Evolutionary conservation across 805 yeast genomes (phyloP), one percentile per base, ranked within the genome.

Genomic region (Hanseniaspora valbyensis): DNA sequence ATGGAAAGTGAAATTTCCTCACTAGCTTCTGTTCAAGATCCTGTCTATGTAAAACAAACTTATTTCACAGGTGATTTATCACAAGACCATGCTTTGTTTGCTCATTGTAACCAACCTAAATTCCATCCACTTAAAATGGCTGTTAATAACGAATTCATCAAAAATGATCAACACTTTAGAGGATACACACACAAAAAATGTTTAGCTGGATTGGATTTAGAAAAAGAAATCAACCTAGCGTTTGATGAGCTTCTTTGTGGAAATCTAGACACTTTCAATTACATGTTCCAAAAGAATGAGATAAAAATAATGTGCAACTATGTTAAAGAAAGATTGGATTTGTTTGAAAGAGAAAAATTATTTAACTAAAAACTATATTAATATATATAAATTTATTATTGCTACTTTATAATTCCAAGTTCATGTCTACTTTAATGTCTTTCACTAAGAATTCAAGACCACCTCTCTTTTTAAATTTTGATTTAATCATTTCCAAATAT

Each of bases 71-170:
- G 44, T 14, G 56, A 50, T 10, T 34, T 54, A 3, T 44, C 52
- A 5, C 22, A 37, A 26, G 41, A 54, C 1, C 57, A 61, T 12
- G 56, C 62, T 13, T 58, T 67, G 60, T 66, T 69, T 29, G 63
- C 66, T 12, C 72, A 69, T 56, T 66, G 68, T 18, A 64, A 68
- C 53, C 63, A 52, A 52, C 66, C 67, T 29, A 68, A 69, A 54
- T 58, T 66, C 30, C 64, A 64, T 48, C 72, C 72, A 34, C 56
- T 57, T 49, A 50, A 53, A 25, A 52, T 68, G 38, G 52, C 55
- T 19, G 32, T 49, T 3, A 55, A 57, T 10, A 49, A 54, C 2
- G 53, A 49, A 12, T 61, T 55, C 41, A 29, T 32, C 13, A 49
- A 52, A 19, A 52, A 55, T 14, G 62, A 61, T n/a, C 18, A 55